Conservation (phyloP, 352 stramenopile genomes). For the Phytophthora pseudosyringae region DNA sequence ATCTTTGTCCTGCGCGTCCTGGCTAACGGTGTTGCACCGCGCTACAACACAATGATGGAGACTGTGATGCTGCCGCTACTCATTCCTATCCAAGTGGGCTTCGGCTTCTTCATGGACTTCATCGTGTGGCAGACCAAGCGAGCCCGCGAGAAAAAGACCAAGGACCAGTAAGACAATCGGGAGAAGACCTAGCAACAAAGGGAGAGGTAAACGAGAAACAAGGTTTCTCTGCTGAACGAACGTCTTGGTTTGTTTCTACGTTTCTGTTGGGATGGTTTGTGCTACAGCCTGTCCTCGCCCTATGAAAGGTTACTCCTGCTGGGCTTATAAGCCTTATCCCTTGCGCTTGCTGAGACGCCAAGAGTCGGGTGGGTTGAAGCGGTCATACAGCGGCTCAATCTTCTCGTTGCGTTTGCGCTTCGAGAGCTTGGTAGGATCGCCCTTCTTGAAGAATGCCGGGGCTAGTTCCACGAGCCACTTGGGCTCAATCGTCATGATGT, state of each 20-base stretch:
- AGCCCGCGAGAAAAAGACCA: conserved; percentile 60
- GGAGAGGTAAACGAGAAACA: conserved; percentile 2
- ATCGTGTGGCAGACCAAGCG: conserved; percentile 65
- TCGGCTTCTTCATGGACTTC: conserved; percentile 85
- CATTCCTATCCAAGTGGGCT: conserved; percentile 74
- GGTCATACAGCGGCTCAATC: conserved; percentile 99
- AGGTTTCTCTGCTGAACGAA: conserved; percentile 7
- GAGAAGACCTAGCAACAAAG: not conserved
- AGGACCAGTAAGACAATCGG: conserved; percentile 52
- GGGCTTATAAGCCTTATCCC: conserved; percentile 84
- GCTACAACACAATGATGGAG: conserved; percentile 78
- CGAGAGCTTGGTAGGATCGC: conserved; percentile 97
- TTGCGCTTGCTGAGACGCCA: conserved; percentile 97
- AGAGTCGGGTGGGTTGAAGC: conserved; percentile 97
- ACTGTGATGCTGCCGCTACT: conserved; percentile 67
- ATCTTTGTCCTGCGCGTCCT: conserved; percentile 76
- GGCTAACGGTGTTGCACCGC: conserved; percentile 76
- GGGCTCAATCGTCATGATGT: conserved; percentile 99
- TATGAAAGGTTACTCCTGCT: conserved; percentile 9
- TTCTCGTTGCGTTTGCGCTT: conserved; percentile 99
- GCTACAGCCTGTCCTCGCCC: not conserved
- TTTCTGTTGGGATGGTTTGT: conserved; percentile 7
- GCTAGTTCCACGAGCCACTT: conserved; percentile 99
- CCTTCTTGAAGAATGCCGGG: conserved; percentile 96
- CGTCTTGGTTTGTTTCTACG: conserved; percentile 13